These are phyloP conservation scores for Eryngium alpinum DNA, from an alignment of 140 eudicot genomes.

Conservation along the genomic window DNA sequence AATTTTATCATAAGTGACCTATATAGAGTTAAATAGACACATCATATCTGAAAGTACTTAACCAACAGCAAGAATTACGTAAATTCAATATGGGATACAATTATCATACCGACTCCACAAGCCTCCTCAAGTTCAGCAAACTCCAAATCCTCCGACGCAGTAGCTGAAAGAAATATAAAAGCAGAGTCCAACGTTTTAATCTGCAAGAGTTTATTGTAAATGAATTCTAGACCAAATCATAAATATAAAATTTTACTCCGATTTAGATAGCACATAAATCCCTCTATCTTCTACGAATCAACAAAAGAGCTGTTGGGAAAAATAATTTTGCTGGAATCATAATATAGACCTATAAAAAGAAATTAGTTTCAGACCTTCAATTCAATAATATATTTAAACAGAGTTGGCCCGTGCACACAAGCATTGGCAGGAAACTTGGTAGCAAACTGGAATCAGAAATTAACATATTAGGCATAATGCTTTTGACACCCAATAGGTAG, in stretches of 20 bases:
- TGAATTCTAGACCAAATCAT: not conserved
- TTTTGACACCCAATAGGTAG: too few species aligned
- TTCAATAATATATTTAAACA: conserved; percentile 59
- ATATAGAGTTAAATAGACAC: not conserved
- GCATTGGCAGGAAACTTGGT: conserved; percentile 86
- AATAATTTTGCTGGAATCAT: not conserved
- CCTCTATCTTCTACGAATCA: not conserved
- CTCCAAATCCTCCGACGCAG: conserved; percentile 51
- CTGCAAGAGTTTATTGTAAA: conserved; percentile 27
- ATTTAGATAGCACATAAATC: not conserved
- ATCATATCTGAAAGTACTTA: not conserved
- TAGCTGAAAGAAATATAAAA: conserved; percentile 49
- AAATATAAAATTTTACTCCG: not conserved
- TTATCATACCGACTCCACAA: conserved; percentile 80
- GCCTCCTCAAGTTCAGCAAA: conserved; percentile 64
- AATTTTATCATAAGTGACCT: not conserved
- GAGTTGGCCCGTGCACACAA: conserved; percentile 63
- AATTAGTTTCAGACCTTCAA: conserved; percentile 45
- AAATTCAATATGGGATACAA: not conserved
- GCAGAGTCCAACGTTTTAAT: conserved; percentile 90
- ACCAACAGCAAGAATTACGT: not conserved
- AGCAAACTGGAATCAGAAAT: conserved; percentile 53
- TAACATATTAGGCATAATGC: not conserved
- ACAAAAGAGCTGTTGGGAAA: not conserved
- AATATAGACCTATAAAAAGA: not conserved